These are phyloP conservation scores for Suhomyces bokatorum DNA, from an alignment of 1,139 yeast species.

Conservation along the genomic window DNA sequence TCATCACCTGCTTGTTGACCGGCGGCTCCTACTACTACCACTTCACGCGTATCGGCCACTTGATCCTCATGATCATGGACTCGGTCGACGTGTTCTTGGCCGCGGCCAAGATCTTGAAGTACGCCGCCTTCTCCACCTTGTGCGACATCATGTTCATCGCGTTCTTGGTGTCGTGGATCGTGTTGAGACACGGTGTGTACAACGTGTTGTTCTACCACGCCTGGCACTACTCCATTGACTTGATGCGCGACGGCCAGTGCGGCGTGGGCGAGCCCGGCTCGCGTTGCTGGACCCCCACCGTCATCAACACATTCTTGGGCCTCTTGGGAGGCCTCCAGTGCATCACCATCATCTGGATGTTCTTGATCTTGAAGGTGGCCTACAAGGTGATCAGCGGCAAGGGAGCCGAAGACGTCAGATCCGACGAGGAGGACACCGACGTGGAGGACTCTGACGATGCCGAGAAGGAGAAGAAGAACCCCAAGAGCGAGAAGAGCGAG, in stretches of 20 bases:
- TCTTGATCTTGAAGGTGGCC: conserved; percentile 69
- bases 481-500: background rate
- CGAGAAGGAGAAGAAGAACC: conserved; percentile 11
- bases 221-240: conserved; percentile 33
- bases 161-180: conserved; percentile 70
- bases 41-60: conserved; percentile 76
- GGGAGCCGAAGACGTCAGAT: conserved; percentile 82
- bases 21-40: conserved; percentile 73
- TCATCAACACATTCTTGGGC: conserved; percentile 53
- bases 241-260: conserved; percentile 44
- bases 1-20: conserved; percentile 69
- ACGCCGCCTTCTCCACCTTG: conserved; percentile 55
- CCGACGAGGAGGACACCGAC: conserved; percentile 59
- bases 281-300: conserved; percentile 59
- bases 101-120: conserved; percentile 74
- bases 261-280: conserved; percentile 25
- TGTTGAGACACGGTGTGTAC: conserved; percentile 72
- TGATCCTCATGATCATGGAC: conserved; percentile 80
- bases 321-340: conserved; percentile 68
- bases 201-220: conserved; percentile 63
- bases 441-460: conserved; percentile 20
- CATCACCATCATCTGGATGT: conserved; percentile 72
- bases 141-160: conserved; percentile 73
- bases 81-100: conserved; percentile 72
- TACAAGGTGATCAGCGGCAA: conserved; percentile 67